Evolutionary conservation across 2,329 filamentous ascomycete species (phyloP).

Genomic region (Pleomassaria siparia): DNA sequence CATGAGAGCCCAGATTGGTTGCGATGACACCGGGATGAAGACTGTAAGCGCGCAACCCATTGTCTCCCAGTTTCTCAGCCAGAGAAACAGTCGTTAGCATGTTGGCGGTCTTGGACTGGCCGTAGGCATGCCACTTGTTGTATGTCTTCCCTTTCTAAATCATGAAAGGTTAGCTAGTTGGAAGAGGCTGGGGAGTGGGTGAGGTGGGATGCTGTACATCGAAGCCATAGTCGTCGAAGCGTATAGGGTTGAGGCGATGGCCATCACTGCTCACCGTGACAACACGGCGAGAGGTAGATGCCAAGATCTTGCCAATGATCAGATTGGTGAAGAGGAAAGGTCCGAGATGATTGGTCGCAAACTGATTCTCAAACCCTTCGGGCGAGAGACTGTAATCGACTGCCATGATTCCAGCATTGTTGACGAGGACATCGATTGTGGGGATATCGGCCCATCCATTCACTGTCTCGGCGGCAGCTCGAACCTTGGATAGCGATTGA

Average conservation of each 20-base stretch:
- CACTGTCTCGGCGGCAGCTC: conserved; percentile 33
- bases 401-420: conserved; percentile 45
- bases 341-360: conserved; percentile 51
- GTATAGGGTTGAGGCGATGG: conserved; percentile 12
- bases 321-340: conserved; percentile 47
- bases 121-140: conserved; percentile 16
- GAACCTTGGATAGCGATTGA: conserved; percentile 30
- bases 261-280: conserved; percentile 21
- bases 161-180: too few species aligned
- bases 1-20: conserved; percentile 13
- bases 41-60: conserved; percentile 15
- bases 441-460: conserved; percentile 20
- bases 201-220: too few species aligned
- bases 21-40: conserved; percentile 23
- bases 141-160: too few species aligned
- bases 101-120: conserved; percentile 27
- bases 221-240: conserved; percentile 21
- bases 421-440: conserved; percentile 44
- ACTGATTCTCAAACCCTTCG: conserved; percentile 50
- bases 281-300: conserved; percentile 37
- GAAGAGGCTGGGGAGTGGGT: too few species aligned
- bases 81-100: conserved; percentile 17
- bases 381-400: conserved; percentile 31
- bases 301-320: conserved; percentile 39
- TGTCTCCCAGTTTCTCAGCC: conserved; percentile 9